These are phyloP conservation scores for Alternaria arbusti DNA, from an alignment of 2,329 filamentous ascomycete genomes.

Conservation along the genomic window DNA sequence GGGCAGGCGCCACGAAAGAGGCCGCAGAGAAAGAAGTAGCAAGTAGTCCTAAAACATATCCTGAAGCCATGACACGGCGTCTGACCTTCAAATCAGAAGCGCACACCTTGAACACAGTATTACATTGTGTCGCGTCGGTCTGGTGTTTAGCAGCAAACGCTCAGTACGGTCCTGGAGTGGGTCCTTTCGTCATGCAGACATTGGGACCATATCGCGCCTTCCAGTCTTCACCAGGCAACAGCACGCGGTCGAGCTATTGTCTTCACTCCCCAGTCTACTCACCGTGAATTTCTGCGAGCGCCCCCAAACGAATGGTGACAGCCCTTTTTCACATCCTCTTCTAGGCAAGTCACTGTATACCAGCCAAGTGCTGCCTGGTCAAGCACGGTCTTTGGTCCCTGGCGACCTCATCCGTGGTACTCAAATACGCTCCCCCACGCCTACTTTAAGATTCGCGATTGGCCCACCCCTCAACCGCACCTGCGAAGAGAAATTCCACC, in stretches of 20 bases:
- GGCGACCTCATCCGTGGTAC: not conserved
- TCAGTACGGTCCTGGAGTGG: not conserved
- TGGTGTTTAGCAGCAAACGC: slow-evolving; percentile 3
- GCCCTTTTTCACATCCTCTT: not conserved
- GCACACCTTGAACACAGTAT: not conserved
- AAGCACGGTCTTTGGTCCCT: not conserved
- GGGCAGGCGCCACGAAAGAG: slow-evolving; percentile 24
- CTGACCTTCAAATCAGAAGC: not conserved
- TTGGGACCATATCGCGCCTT: not conserved
- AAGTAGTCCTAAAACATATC: not conserved
- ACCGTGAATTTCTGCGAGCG: not conserved
- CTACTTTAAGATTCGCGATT: not conserved
- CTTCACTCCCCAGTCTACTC: not conserved
- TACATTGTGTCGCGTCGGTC: not conserved
- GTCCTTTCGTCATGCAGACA: not conserved
- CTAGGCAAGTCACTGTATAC: not conserved
- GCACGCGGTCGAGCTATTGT: not conserved
- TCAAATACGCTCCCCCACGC: not conserved
- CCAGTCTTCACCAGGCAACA: not conserved
- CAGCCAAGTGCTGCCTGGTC: not conserved
- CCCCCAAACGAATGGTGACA: not conserved
- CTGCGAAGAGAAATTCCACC: not conserved
- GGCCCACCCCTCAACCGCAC: not conserved
- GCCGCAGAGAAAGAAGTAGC: slow-evolving; percentile 2
- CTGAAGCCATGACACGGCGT: not conserved